These are phyloP conservation scores for Mortierella sp. DNA, from an alignment of 371 early-diverging fungal species.

Conservation along the genomic window DNA sequence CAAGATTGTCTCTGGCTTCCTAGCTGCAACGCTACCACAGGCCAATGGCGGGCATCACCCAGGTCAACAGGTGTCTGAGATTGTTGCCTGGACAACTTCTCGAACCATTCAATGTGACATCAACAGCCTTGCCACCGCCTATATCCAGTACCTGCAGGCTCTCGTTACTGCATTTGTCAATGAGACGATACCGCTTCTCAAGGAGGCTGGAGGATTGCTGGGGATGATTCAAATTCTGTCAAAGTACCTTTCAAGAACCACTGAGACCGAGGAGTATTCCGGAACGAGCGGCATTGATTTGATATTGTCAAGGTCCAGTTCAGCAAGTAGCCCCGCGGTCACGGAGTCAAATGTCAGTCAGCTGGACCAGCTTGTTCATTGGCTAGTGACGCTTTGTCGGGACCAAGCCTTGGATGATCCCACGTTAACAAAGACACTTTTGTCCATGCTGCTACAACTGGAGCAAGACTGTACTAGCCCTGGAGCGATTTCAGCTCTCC, in stretches of 20 bases:
- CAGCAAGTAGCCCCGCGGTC: constrained; percentile 2
- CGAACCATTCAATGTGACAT: constrained; percentile 34
- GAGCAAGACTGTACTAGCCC: constrained; percentile 32
- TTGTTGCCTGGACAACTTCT: constrained; percentile 52
- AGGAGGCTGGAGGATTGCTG: constrained; percentile 43
- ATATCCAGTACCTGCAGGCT: constrained; percentile 34
- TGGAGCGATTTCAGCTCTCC: constrained; percentile 17
- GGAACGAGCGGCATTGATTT: not conserved
- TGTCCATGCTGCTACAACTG: constrained; percentile 36
- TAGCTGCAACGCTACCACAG: constrained; percentile 44
- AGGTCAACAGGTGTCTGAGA: constrained; percentile 26
- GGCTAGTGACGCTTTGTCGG: constrained; percentile 41
- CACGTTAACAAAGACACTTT: constrained; percentile 24
- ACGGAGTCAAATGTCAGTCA: constrained; percentile 2
- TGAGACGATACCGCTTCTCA: constrained; percentile 43
- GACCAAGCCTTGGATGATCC: constrained; percentile 46
- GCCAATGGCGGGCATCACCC: constrained; percentile 36
- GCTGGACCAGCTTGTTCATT: constrained; percentile 31
- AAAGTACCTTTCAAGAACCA: constrained; percentile 26
- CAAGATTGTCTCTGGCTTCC: constrained; percentile 32
- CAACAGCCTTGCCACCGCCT: constrained; percentile 41
- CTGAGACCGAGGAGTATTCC: not conserved
- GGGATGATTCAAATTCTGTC: constrained; percentile 39
- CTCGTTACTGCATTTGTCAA: constrained; percentile 36
- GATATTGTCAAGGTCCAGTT: constrained; percentile 6